Evolutionary conservation across 2,329 filamentous ascomycete genomes (phyloP).

Genomic region (Calonectria pseudoreteaudii): DNA sequence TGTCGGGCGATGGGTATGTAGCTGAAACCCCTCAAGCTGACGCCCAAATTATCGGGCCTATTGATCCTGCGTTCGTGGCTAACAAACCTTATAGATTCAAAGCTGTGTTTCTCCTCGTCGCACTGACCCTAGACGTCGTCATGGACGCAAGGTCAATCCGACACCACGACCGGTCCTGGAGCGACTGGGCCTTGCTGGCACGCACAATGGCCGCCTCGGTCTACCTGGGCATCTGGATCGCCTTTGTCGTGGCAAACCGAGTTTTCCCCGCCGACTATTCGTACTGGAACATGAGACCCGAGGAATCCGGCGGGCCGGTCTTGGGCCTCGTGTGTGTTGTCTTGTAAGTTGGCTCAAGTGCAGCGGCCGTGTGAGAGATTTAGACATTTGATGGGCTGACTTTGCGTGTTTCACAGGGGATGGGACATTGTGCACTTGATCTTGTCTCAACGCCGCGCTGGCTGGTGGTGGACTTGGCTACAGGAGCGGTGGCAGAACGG

Average conservation of each 20-base stretch:
- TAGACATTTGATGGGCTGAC: conserved; percentile 24
- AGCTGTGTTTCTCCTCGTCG: conserved; percentile 45
- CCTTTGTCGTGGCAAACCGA: conserved; percentile 49
- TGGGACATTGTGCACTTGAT: conserved; percentile 39
- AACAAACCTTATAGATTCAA: conserved; percentile 27
- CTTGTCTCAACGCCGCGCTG: conserved; percentile 33
- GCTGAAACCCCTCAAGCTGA: conserved; percentile 10
- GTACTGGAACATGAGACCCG: conserved; percentile 50
- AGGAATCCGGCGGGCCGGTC: conserved; percentile 46
- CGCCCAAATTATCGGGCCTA: not conserved
- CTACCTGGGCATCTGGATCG: conserved; percentile 51
- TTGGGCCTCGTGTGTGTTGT: conserved; percentile 52
- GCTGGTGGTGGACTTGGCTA: conserved; percentile 37
- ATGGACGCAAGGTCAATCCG: conserved; percentile 51
- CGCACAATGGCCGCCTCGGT: conserved; percentile 47
- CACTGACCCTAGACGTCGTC: conserved; percentile 49
- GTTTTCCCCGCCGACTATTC: conserved; percentile 51
- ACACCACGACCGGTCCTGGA: conserved; percentile 46
- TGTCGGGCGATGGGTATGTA: conserved; percentile 37
- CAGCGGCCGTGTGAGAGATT: not conserved
- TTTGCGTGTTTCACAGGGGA: conserved; percentile 24
- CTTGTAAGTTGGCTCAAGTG: conserved; percentile 41
- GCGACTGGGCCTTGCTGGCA: conserved; percentile 46
- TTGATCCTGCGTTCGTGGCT: not conserved
- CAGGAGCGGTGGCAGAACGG: conserved; percentile 37